Evolutionary conservation across 2,329 filamentous ascomycete species (phyloP), one percentile per base, ranked within the genome.

Genomic region (Nemania sp.): DNA sequence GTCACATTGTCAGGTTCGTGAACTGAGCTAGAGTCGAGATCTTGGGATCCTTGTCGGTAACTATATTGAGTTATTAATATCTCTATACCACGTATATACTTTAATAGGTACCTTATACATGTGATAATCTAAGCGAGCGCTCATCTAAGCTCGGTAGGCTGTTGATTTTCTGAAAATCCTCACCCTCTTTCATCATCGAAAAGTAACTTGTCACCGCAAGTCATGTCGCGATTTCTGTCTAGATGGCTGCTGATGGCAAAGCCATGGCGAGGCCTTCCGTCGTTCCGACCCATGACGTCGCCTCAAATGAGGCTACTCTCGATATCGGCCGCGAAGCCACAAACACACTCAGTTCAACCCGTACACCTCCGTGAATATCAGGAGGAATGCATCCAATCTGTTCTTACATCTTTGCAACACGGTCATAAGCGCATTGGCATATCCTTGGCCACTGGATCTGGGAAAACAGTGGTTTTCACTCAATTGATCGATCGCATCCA

Each of bases 391-490:
- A 96, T 97, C 62, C 86, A 90, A 70, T 87, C 92, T 0, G 90
- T 97, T 2, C 77, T 96, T 1, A 76, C 81, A 1, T 86, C 92
- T 57, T 74, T 96, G 0, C 74, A 83, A 2, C 76, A 84, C 35
- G 92, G 92, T 0, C 86, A 93, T 66, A 92, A 90, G 70, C 84
- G 93, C 6, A 78, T 97, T 1, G 92, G 92, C 0, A 84, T 97
- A 5, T 97, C 93, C 0, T 75, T 97, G 37, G 93, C 92, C 2
- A 97, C 93, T 3, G 92, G 93, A 1, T 87, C 90, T 64, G 92
- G 92, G 5, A 97, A 97, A 75, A 97, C 92, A 7, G 91, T 99
- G 72, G 93, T 99, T 69, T 99, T 99, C 78, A 98, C 94, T 12
- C 92, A 97, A 73, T 83, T 99, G 47, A 96, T 99, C 64, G 87